phyloP scores from a whole-genome alignment of 1,139 yeast species.

The Suhomyces guaymorum region DNA sequence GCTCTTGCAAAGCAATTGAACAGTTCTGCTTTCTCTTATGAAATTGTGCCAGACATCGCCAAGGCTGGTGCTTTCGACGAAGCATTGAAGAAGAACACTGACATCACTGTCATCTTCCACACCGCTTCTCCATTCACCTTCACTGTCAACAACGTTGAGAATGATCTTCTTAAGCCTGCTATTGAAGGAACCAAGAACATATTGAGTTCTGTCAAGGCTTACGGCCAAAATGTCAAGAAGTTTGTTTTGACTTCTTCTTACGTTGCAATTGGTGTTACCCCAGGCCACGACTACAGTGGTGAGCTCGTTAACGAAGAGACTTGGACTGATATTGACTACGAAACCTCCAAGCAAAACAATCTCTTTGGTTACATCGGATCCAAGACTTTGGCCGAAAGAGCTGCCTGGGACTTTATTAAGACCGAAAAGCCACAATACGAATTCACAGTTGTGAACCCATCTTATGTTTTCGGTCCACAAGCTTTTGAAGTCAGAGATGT shows the following conservation, averaged over 20 bases:
- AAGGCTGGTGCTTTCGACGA: slow-evolving; percentile 17
- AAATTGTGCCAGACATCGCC: slow-evolving; percentile 19
- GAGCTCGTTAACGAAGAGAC: slow-evolving; percentile 30
- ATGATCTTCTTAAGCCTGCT: slow-evolving; percentile 51
- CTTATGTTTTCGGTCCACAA: slow-evolving; percentile 27
- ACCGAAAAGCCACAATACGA: slow-evolving; percentile 29
- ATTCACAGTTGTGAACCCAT: slow-evolving; percentile 20
- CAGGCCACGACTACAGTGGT: neutral
- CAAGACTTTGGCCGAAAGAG: slow-evolving; percentile 53
- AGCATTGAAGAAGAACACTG: slow-evolving; percentile 31
- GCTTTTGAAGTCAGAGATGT: slow-evolving; percentile 30
- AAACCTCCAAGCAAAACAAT: slow-evolving; percentile 32
- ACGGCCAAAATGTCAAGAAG: slow-evolving; percentile 23
- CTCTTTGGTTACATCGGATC: slow-evolving; percentile 46
- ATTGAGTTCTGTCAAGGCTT: slow-evolving; percentile 32
- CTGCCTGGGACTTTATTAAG: slow-evolving; percentile 55
- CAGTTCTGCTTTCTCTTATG: slow-evolving; percentile 26
- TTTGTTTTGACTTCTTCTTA: slow-evolving; percentile 31
- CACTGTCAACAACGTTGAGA: slow-evolving; percentile 34
- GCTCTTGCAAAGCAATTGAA: slow-evolving; percentile 22
- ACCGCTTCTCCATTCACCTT: slow-evolving; percentile 56
- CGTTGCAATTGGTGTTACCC: slow-evolving; percentile 21
- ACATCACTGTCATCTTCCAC: slow-evolving; percentile 56
- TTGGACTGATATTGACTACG: slow-evolving; percentile 43
- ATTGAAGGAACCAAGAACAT: slow-evolving; percentile 50